A percentile compares a stretch with the other conserved stretches of the same genome.
These are phyloP conservation scores for Selenicereus undatus DNA, from an alignment of 148 eudicot genomes.

Conservation along the genomic window DNA sequence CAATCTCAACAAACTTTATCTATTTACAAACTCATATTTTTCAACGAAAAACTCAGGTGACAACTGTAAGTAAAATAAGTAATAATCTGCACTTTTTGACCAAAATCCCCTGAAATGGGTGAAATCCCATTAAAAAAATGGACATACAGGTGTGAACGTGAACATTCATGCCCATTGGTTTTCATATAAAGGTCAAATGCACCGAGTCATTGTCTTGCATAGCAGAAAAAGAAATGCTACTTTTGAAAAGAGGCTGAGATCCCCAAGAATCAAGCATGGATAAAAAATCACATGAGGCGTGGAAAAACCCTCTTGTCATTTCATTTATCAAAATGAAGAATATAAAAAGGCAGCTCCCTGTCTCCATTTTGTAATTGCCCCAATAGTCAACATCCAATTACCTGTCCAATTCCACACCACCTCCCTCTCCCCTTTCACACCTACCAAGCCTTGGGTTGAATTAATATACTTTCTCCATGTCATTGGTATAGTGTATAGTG, in stretches of 20 bases:
- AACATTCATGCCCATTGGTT: background rate
- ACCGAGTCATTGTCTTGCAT: conserved; percentile 17
- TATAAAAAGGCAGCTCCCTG: background rate
- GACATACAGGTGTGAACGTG: conserved; percentile 19
- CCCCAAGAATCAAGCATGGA: background rate
- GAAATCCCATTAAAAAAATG: background rate
- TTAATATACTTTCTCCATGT: background rate
- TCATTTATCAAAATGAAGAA: background rate
- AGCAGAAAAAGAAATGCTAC: too few species aligned
- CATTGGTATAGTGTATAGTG: too few species aligned
- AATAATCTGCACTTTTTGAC: background rate
- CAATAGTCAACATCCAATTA: conserved; percentile 15
- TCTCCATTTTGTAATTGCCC: background rate
- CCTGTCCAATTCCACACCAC: background rate
- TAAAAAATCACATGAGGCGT: conserved; percentile 17
- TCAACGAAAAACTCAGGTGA: too few species aligned
- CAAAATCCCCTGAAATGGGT: background rate
- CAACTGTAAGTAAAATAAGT: too few species aligned
- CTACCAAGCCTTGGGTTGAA: background rate
- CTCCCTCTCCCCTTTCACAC: background rate
- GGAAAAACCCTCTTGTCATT: background rate
- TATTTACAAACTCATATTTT: too few species aligned
- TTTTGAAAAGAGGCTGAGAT: background rate
- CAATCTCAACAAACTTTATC: too few species aligned
- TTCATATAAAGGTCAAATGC: conserved; percentile 8